A percentile compares a stretch with the other conserved stretches of the same genome.
Conservation (phyloP, 1,139 yeast genomes). For the Arxiozyma heterogenica region DNA sequence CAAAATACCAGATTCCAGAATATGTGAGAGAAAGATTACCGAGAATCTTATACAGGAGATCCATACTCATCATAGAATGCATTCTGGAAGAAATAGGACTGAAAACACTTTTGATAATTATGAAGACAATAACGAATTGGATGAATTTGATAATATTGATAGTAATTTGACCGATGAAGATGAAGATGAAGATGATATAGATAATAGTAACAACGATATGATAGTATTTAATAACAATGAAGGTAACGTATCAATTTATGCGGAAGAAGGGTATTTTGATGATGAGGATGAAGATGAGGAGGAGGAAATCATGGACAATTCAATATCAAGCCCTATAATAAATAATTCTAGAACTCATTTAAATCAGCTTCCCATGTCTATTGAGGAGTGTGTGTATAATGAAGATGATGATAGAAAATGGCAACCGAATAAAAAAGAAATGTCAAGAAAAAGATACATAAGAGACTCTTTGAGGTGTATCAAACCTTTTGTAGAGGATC, state of each 20-base stretch:
- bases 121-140: slow-evolving; percentile 6
- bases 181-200: slow-evolving; percentile 7
- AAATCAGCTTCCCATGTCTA: slow-evolving; percentile 7
- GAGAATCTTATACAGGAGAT: slow-evolving; percentile 1
- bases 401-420: slow-evolving; percentile 33
- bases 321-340: not conserved
- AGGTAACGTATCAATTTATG: slow-evolving; percentile 12
- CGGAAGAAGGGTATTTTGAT: slow-evolving; percentile 20
- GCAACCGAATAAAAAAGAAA: slow-evolving; percentile 39
- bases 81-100: not conserved
- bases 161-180: slow-evolving; percentile 11
- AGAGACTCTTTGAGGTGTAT: slow-evolving; percentile 51
- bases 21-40: not conserved
- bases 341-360: slow-evolving; percentile 1
- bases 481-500: slow-evolving; percentile 45
- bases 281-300: slow-evolving; percentile 11
- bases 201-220: slow-evolving; percentile 2
- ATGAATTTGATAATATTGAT: slow-evolving; percentile 8
- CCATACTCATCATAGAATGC: not conserved
- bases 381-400: slow-evolving; percentile 13
- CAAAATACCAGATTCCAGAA: not conserved
- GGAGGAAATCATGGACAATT: slow-evolving; percentile 2
- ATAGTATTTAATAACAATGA: slow-evolving; percentile 1
- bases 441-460: slow-evolving; percentile 38
- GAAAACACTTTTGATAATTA: not conserved